phyloP scores from a whole-genome alignment of 371 early-diverging fungal genomes.

The Rhizopus arrhizus region DNA sequence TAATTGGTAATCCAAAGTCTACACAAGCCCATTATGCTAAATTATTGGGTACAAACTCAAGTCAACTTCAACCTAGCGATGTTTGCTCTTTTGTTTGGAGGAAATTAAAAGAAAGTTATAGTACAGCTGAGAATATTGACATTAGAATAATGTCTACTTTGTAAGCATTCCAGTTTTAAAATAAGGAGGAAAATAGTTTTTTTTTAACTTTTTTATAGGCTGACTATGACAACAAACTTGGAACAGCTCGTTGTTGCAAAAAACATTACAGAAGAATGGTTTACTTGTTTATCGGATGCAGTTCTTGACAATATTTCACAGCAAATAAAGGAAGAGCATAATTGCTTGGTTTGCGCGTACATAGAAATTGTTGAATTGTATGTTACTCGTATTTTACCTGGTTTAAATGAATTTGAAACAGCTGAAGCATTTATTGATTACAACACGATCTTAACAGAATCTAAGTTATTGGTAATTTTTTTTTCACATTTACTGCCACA shows the following conservation, averaged over 20 bases:
- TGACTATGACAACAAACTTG: slow-evolving; percentile 34
- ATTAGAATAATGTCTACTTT: slow-evolving; percentile 35
- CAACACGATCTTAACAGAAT: slow-evolving; percentile 35
- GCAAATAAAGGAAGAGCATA: slow-evolving; percentile 17
- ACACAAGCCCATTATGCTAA: slow-evolving; percentile 8
- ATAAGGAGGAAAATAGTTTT: background rate
- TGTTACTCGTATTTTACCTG: slow-evolving; percentile 31
- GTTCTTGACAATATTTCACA: slow-evolving; percentile 23
- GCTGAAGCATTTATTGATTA: slow-evolving; percentile 43
- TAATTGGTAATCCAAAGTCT: slow-evolving; percentile 10
- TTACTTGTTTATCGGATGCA: slow-evolving; percentile 34
- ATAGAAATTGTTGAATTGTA: slow-evolving; percentile 36
- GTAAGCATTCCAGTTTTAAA: slow-evolving; percentile 27
- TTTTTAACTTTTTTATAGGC: slow-evolving; percentile 17
- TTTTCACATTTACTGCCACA: slow-evolving; percentile 3
- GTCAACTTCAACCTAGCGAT: slow-evolving; percentile 13
- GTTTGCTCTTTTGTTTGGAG: slow-evolving; percentile 32
- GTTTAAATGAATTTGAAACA: slow-evolving; percentile 43
- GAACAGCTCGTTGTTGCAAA: slow-evolving; percentile 32
- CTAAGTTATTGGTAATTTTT: slow-evolving; percentile 38
- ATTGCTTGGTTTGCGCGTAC: slow-evolving; percentile 14
- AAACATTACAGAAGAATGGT: slow-evolving; percentile 42
- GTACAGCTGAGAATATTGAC: slow-evolving; percentile 25
- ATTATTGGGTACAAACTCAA: slow-evolving; percentile 15
- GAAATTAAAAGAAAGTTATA: slow-evolving; percentile 25